These are phyloP conservation scores for Grigorovia jiainica DNA, from an alignment of 805 yeast genomes.

Conservation along the genomic window DNA sequence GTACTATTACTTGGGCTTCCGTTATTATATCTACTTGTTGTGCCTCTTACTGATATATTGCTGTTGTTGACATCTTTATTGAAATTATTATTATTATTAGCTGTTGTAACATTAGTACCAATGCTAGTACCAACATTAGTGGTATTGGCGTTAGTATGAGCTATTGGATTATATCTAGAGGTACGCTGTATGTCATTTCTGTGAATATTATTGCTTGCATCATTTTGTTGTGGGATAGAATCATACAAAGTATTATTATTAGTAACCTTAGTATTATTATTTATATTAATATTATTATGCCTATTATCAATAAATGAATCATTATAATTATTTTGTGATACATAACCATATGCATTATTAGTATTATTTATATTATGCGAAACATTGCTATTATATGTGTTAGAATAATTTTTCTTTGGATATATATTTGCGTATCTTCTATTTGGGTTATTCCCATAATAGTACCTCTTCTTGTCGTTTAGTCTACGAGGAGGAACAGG, in stretches of 20 bases:
- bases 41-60: background rate
- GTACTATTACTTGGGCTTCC: no score
- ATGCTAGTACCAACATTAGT: no score
- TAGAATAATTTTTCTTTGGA: slow-evolving; percentile 10
- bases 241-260: background rate
- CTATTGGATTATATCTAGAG: slow-evolving; percentile 2
- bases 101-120: no score
- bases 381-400: background rate
- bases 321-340: background rate
- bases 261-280: background rate
- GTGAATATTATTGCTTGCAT: background rate
- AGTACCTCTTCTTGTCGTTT: slow-evolving; percentile 24
- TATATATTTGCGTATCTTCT: slow-evolving; percentile 16
- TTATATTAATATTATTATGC: background rate
- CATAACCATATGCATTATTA: background rate
- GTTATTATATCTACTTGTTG: background rate
- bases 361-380: background rate
- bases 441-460: slow-evolving; percentile 21
- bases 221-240: background rate
- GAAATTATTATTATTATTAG: no score
- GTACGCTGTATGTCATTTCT: background rate
- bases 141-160: background rate
- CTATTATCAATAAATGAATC: background rate
- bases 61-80: no score
- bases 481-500: slow-evolving; percentile 10